Evolutionary conservation across 2,329 filamentous ascomycete species (phyloP).

Genomic region (Stagonosporopsis vannaccii): DNA sequence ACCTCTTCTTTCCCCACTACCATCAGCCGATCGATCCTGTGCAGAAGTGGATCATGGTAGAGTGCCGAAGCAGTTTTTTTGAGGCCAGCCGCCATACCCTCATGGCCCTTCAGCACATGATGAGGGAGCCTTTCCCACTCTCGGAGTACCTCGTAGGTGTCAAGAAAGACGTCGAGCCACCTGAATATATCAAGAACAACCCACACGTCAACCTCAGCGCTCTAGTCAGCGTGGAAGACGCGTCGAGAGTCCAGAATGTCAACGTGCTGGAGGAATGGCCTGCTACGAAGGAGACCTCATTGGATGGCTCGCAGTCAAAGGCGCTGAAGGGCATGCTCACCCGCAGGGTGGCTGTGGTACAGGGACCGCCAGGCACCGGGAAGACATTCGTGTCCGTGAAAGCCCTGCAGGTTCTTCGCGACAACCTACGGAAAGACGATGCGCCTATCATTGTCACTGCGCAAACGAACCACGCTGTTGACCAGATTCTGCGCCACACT

Average conservation of each 20-base stretch:
- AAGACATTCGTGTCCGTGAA: slow-evolving; percentile 85
- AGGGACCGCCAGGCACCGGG: slow-evolving; percentile 80
- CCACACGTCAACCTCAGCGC: slow-evolving; percentile 61
- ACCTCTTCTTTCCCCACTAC: slow-evolving; percentile 73
- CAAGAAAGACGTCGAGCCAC: slow-evolving; percentile 56
- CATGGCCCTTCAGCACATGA: slow-evolving; percentile 72
- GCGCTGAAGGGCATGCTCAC: slow-evolving; percentile 76
- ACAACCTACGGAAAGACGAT: slow-evolving; percentile 62
- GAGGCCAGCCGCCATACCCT: slow-evolving; percentile 79
- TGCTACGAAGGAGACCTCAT: slow-evolving; percentile 50
- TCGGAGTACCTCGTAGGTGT: slow-evolving; percentile 67
- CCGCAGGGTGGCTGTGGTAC: slow-evolving; percentile 75
- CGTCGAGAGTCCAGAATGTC: slow-evolving; percentile 54
- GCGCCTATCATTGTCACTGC: slow-evolving; percentile 80
- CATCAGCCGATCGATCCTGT: slow-evolving; percentile 74
- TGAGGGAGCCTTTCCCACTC: slow-evolving; percentile 66
- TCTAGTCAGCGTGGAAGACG: slow-evolving; percentile 50
- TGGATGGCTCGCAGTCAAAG: slow-evolving; percentile 75
- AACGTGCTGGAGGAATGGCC: slow-evolving; percentile 66
- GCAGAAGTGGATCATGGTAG: slow-evolving; percentile 78
- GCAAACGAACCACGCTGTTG: slow-evolving; percentile 89
- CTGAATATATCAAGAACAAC: slow-evolving; percentile 60
- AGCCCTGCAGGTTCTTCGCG: slow-evolving; percentile 70
- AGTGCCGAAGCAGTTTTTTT: slow-evolving; percentile 76
- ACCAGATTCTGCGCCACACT: slow-evolving; percentile 76